These are phyloP conservation scores for Penicillium sp. DNA, from an alignment of 2,329 filamentous ascomycete species.

Conservation along the genomic window DNA sequence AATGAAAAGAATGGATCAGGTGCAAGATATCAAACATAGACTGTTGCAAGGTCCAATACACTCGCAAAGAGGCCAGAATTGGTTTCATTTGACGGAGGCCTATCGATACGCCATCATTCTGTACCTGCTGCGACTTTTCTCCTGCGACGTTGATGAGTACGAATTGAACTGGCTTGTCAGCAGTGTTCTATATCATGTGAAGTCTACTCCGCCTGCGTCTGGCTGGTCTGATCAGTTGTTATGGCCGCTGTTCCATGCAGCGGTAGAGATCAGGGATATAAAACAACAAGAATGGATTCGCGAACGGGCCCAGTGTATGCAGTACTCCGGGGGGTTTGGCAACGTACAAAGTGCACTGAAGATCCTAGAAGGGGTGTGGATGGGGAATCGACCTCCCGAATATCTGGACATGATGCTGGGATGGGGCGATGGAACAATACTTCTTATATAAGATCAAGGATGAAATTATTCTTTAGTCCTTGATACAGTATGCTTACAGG, in stretches of 20 bases:
- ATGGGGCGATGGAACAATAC: background rate
- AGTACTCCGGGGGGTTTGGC: slow-evolving; percentile 3
- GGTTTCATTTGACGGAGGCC: slow-evolving; percentile 5
- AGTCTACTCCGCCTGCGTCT: slow-evolving; percentile 1
- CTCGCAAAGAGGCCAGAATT: slow-evolving; percentile 2
- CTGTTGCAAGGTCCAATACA: background rate
- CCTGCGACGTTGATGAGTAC: slow-evolving; percentile 1
- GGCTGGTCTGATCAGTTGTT: slow-evolving; percentile 6
- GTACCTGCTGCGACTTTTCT: slow-evolving; percentile 2
- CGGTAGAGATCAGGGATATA: background rate
- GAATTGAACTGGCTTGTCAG: slow-evolving; percentile 3
- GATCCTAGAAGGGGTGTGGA: slow-evolving; percentile 3
- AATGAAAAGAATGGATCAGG: background rate
- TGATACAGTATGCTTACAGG: background rate
- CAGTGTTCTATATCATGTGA: slow-evolving; percentile 5
- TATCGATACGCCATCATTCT: slow-evolving; percentile 4
- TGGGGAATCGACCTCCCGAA: background rate
- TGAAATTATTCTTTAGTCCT: background rate
- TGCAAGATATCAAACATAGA: background rate
- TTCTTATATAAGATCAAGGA: background rate
- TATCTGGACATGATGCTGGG: slow-evolving; percentile 5
- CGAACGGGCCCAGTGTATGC: slow-evolving; percentile 3
- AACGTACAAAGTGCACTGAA: slow-evolving; percentile 4
- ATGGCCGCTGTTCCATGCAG: slow-evolving; percentile 6
- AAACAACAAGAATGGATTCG: slow-evolving; percentile 4